phyloP scores from a whole-genome alignment of 495 filamentous ascomycete species.

The Lichina pygmaea region DNA sequence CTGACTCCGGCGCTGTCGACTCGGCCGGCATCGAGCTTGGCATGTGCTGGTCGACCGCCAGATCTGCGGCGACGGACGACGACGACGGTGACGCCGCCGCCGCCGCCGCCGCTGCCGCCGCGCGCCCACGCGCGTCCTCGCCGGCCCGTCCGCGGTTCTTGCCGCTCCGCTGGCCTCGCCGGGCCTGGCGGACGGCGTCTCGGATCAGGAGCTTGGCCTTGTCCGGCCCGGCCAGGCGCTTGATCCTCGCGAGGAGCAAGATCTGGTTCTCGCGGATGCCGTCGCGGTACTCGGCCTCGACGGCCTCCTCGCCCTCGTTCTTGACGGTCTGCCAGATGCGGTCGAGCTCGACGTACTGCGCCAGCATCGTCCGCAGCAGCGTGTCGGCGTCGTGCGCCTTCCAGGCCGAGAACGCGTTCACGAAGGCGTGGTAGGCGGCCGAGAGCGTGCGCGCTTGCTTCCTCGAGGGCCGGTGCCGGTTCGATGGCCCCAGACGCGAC shows the following conservation, averaged over 20 bases:
- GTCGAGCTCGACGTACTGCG: conserved; percentile 85
- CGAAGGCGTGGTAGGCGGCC: conserved; percentile 54
- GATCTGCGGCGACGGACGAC: not conserved
- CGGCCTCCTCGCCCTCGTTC: conserved; percentile 58
- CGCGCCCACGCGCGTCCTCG: conserved; percentile 1
- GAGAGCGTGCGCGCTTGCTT: conserved; percentile 21
- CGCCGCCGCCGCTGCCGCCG: conserved; percentile 41
- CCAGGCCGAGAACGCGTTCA: conserved; percentile 84
- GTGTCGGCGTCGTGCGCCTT: conserved; percentile 76
- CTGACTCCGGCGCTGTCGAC: not conserved
- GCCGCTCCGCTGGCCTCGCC: conserved; percentile 39
- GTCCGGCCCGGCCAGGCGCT: conserved; percentile 66
- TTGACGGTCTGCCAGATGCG: conserved; percentile 94
- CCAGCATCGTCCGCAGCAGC: conserved; percentile 79
- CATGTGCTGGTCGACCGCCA: not conserved
- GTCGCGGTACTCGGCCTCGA: conserved; percentile 69
- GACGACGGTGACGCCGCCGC: conserved; percentile 19
- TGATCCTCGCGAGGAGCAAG: conserved; percentile 64
- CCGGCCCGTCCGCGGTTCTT: too few relatives aligned
- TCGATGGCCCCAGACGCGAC: conserved; percentile 7
- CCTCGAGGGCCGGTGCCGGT: not conserved
- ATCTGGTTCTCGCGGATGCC: conserved; percentile 88
- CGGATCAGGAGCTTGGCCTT: conserved; percentile 57
- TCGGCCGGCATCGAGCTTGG: not conserved
- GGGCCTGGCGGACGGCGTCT: conserved; percentile 55